Conservation (phyloP, 73 alveolate species). For the Paramecium octaurelia region DNA sequence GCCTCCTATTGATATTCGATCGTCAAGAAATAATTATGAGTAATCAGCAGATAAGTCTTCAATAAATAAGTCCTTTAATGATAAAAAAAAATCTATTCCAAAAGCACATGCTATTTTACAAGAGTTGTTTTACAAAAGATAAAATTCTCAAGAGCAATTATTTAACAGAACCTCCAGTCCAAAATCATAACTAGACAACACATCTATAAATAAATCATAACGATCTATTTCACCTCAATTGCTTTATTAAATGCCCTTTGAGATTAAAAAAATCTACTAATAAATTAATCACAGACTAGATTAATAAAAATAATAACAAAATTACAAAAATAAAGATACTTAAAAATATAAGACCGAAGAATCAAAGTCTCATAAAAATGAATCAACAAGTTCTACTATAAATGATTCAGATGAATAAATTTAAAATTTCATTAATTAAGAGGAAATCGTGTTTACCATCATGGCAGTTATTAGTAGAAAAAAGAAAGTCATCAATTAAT, state of each 20-base stretch:
- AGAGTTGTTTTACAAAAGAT: background rate
- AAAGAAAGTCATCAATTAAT: constrained; percentile 1
- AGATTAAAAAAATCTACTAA: background rate
- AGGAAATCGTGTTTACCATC: background rate
- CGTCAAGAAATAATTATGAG: background rate
- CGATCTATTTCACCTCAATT: background rate
- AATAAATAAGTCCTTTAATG: background rate
- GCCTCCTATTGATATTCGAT: background rate
- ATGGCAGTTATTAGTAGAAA: background rate
- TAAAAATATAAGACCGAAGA: background rate
- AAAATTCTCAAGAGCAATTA: background rate
- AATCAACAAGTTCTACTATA: constrained; percentile 7
- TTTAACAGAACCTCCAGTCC: background rate
- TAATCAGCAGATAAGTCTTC: background rate
- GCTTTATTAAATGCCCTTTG: background rate
- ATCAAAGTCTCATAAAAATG: constrained; percentile 15
- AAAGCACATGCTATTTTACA: background rate
- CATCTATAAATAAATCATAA: background rate
- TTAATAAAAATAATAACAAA: background rate
- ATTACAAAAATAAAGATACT: background rate
- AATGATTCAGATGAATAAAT: constrained; percentile 22
- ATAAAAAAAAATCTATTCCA: background rate
- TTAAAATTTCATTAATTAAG: background rate
- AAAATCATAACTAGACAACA: background rate
- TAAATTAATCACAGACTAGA: background rate